phyloP scores from a whole-genome alignment of 2,329 filamentous ascomycete species.

The Curvularia sp. region DNA sequence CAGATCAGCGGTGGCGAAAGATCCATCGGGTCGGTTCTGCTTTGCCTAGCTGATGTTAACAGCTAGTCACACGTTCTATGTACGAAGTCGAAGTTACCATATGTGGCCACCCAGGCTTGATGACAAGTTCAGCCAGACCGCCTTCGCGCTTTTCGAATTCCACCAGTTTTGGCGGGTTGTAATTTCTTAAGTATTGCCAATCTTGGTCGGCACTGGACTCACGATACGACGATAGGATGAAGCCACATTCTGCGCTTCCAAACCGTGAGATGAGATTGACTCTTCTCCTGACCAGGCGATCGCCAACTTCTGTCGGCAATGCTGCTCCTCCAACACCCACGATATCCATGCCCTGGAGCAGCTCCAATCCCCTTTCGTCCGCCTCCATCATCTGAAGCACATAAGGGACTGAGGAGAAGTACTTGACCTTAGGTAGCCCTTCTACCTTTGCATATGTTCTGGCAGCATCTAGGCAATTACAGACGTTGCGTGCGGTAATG shows the following conservation, averaged over 20 bases:
- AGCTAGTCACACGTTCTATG: not conserved
- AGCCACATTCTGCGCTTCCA: constrained; percentile 71
- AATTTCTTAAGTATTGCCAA: constrained; percentile 66
- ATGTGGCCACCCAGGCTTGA: constrained; percentile 65
- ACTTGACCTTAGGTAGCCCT: constrained; percentile 53
- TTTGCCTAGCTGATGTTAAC: constrained; percentile 52
- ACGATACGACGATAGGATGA: constrained; percentile 68
- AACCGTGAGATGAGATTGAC: constrained; percentile 68
- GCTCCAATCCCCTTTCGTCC: constrained; percentile 82
- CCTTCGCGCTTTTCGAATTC: constrained; percentile 53
- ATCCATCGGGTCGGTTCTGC: constrained; percentile 64
- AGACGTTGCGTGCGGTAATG: constrained; percentile 63
- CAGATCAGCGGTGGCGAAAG: constrained; percentile 68
- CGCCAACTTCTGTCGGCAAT: constrained; percentile 60
- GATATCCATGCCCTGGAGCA: constrained; percentile 63
- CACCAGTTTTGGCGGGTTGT: constrained; percentile 54
- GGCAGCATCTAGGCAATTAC: constrained; percentile 56
- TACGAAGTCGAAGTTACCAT: constrained; percentile 35
- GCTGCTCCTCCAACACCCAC: constrained; percentile 71
- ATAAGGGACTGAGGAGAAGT: constrained; percentile 75
- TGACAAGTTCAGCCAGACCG: constrained; percentile 61
- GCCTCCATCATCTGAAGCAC: constrained; percentile 88
- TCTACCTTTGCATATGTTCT: constrained; percentile 22
- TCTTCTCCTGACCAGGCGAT: constrained; percentile 58
- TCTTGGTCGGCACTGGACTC: constrained; percentile 62